Evolutionary conservation across 176 grass and related monocot genomes (phyloP).

Genomic region (Aegilops longissima): DNA sequence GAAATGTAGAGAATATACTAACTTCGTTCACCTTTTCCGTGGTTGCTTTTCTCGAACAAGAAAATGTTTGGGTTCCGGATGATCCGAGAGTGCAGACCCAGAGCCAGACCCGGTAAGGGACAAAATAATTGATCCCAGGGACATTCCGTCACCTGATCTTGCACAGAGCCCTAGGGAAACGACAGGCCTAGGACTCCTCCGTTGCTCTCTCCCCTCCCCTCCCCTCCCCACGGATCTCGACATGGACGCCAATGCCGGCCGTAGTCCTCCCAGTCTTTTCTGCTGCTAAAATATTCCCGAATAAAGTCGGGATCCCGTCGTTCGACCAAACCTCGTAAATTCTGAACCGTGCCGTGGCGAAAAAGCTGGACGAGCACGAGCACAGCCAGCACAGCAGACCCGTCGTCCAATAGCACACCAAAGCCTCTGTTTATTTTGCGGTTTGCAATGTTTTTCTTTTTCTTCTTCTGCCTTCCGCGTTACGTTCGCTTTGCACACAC

Average conservation of each 20-base stretch:
- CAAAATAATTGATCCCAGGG: conserved; percentile 27
- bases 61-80: not conserved
- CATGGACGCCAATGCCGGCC: not conserved
- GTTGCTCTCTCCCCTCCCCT: not conserved
- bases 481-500: not conserved
- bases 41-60: no score
- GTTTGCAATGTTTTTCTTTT: not conserved
- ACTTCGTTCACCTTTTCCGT: no score
- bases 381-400: not conserved
- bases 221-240: not conserved
- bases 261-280: not conserved
- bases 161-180: conserved; percentile 13
- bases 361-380: not conserved
- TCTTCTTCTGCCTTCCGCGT: not conserved
- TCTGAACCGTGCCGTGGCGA: not conserved
- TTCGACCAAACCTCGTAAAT: not conserved
- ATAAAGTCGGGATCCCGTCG: not conserved
- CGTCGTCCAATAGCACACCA: not conserved
- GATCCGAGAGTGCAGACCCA: not conserved
- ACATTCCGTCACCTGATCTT: conserved; percentile 35
- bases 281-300: not conserved
- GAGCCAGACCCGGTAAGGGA: not conserved
- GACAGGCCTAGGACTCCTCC: not conserved
- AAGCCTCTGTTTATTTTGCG: no score
- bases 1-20: no score